These are phyloP conservation scores for Hygrophorus russula DNA, from an alignment of 768 basidiomycete species.

Conservation along the genomic window DNA sequence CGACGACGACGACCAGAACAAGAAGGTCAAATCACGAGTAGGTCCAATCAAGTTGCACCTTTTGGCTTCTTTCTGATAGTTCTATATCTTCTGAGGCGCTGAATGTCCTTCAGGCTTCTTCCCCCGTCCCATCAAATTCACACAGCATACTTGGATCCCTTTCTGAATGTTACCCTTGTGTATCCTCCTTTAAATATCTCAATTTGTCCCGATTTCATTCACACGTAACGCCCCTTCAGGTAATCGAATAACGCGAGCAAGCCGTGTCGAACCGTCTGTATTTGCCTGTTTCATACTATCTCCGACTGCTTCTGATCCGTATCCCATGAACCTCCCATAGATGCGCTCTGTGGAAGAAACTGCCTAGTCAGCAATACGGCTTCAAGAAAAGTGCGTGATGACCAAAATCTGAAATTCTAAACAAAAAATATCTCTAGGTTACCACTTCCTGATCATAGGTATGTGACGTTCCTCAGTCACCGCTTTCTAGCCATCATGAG, in stretches of 20 bases:
- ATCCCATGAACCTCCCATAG: not conserved
- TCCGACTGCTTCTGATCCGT: not conserved
- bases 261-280: not conserved
- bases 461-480: conserved; percentile 18
- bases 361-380: not conserved
- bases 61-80: conserved; percentile 1
- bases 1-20: not conserved
- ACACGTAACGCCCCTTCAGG: not conserved
- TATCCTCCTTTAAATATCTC: conserved; percentile 15
- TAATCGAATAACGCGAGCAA: not conserved
- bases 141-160: conserved; percentile 17
- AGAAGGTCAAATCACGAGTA: not conserved
- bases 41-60: not conserved
- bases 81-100: conserved; percentile 8
- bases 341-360: too few species aligned
- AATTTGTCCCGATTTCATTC: conserved; percentile 7
- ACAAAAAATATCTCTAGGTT: not conserved
- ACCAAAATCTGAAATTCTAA: not conserved
- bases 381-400: not conserved
- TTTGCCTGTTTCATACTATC: not conserved
- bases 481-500: conserved; percentile 20
- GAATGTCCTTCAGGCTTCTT: conserved; percentile 10
- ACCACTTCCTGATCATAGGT: conserved; percentile 12
- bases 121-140: conserved; percentile 13
- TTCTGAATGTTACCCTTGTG: conserved; percentile 20